phyloP scores from a whole-genome alignment of 768 basidiomycete genomes.

The Antrodiella citrinella region DNA sequence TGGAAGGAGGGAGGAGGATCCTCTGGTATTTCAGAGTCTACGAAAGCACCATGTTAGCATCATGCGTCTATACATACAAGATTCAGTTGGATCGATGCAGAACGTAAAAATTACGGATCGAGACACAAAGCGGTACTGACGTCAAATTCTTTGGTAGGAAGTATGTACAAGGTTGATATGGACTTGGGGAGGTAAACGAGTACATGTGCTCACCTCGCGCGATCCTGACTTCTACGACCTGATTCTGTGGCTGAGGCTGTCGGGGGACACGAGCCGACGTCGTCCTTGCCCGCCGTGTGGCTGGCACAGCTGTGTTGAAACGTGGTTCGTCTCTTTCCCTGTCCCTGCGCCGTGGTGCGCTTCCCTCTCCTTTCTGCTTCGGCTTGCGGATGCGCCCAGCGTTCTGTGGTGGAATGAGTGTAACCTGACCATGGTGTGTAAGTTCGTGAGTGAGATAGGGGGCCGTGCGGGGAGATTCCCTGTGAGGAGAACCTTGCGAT shows the following conservation, averaged over 20 bases:
- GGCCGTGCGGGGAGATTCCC: slow-evolving; percentile 14
- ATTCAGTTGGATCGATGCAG: neutral
- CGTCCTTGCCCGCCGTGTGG: slow-evolving; percentile 1
- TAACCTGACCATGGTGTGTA: slow-evolving; percentile 44
- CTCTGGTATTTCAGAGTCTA: slow-evolving; percentile 33
- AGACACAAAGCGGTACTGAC: no score
- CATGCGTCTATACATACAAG: neutral
- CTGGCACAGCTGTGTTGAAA: slow-evolving; percentile 15
- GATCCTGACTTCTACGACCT: neutral
- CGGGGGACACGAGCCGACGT: neutral
- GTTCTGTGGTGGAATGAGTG: slow-evolving; percentile 44
- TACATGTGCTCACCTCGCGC: neutral
- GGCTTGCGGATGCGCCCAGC: slow-evolving; percentile 38
- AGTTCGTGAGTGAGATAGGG: slow-evolving; percentile 54
- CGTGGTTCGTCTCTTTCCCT: slow-evolving; percentile 27
- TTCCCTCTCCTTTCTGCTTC: slow-evolving; percentile 19
- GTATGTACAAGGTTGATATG: neutral
- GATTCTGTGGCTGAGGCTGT: neutral
- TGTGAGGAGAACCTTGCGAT: neutral
- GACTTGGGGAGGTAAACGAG: no score
- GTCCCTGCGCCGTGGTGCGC: slow-evolving; percentile 17
- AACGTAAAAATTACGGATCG: neutral
- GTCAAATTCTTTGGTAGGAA: neutral
- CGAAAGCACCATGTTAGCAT: neutral
- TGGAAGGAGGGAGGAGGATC: slow-evolving; percentile 73